Percentiles rank a stretch among this genome's conserved stretches.
phyloP scores from a whole-genome alignment of 768 basidiomycete genomes.

The Botryobasidium botryosum region DNA sequence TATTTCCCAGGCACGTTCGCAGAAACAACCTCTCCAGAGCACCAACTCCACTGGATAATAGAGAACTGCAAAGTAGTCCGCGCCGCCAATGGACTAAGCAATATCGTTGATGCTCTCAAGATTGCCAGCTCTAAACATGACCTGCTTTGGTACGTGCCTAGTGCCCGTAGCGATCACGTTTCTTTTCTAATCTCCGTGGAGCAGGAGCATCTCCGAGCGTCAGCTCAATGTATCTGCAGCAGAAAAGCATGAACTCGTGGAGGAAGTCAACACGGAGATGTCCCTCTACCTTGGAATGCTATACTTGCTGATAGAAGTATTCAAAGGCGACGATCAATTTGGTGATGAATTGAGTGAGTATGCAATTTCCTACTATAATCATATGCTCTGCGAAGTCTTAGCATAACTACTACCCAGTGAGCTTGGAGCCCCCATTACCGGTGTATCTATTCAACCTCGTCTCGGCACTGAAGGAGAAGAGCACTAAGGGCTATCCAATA shows the following conservation, averaged over 20 bases:
- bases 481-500: conserved; percentile 88
- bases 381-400: neutral
- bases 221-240: conserved; percentile 51
- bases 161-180: neutral
- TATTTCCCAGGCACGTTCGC: conserved; percentile 60
- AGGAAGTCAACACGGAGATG: conserved; percentile 83
- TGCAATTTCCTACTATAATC: neutral
- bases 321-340: conserved; percentile 86
- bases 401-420: conserved; percentile 39
- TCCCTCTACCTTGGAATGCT: conserved; percentile 90
- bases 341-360: conserved; percentile 88
- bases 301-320: conserved; percentile 87
- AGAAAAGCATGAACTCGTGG: conserved; percentile 64
- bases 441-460: conserved; percentile 83
- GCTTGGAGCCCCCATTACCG: conserved; percentile 83
- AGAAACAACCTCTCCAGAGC: conserved; percentile 80
- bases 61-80: conserved; percentile 83
- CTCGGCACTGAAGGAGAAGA: conserved; percentile 81
- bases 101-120: conserved; percentile 76
- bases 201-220: conserved; percentile 53
- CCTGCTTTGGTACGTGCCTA: conserved; percentile 44
- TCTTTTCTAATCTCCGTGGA: neutral
- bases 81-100: conserved; percentile 63
- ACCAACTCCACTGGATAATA: conserved; percentile 91
- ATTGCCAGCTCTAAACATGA: conserved; percentile 81